Evolutionary conservation across 371 early-diverging fungal genomes (phyloP).

Genomic region (Dinochytrium kinnereticum): DNA sequence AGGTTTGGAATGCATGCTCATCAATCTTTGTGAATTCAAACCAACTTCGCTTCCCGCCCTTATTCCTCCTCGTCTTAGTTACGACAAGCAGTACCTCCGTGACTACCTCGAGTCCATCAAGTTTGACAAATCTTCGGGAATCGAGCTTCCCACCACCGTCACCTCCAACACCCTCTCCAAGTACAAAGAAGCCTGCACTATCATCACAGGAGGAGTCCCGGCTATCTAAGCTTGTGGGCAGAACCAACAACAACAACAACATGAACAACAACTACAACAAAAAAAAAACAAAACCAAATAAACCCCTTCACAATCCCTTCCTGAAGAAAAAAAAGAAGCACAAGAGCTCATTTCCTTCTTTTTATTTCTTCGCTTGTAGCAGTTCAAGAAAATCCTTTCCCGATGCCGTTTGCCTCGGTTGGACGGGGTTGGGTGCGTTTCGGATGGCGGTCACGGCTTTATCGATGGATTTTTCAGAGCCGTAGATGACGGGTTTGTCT

Average conservation of each 20-base stretch:
- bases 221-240: slow-evolving; percentile 27
- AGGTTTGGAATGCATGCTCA: slow-evolving; percentile 49
- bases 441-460: neutral
- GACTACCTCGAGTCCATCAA: slow-evolving; percentile 88
- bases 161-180: slow-evolving; percentile 81
- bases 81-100: slow-evolving; percentile 96
- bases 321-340: neutral
- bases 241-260: neutral
- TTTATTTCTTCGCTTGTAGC: neutral
- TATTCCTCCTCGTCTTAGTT: slow-evolving; percentile 54
- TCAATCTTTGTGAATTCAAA: neutral
- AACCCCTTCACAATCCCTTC: neutral
- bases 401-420: slow-evolving; percentile 23
- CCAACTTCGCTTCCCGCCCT: neutral
- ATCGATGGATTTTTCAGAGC: slow-evolving; percentile 19
- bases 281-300: no score
- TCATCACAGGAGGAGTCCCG: slow-evolving; percentile 82
- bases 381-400: slow-evolving; percentile 31
- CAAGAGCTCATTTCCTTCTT: neutral
- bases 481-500: slow-evolving; percentile 31
- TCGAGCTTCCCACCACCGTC: slow-evolving; percentile 85
- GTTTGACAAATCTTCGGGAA: slow-evolving; percentile 86
- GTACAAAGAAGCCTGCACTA: slow-evolving; percentile 86
- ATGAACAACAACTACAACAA: no score
- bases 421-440: neutral